phyloP scores from a whole-genome alignment of 164 flowering plant genomes.

The Dillenia turbinata region DNA sequence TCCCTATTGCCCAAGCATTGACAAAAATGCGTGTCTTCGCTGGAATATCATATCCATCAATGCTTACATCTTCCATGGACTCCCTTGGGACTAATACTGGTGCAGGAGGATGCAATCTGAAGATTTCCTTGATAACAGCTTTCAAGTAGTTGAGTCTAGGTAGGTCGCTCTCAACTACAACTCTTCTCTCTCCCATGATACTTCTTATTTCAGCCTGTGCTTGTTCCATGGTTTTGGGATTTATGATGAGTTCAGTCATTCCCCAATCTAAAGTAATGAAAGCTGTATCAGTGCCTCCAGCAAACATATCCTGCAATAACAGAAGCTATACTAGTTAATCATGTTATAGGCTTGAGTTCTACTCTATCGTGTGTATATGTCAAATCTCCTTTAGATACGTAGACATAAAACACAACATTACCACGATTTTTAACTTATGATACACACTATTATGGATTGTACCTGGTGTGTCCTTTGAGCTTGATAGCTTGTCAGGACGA shows the following conservation, averaged over 20 bases:
- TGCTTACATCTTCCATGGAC: constrained; percentile 32
- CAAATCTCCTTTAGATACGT: no score
- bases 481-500: no score
- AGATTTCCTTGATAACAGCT: constrained; percentile 47
- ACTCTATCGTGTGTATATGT: no score
- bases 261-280: constrained; percentile 49
- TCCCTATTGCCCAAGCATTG: constrained; percentile 56
- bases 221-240: constrained; percentile 35
- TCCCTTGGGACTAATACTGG: constrained; percentile 49
- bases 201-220: constrained; percentile 43
- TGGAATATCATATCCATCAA: constrained; percentile 40
- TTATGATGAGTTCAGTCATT: constrained; percentile 54
- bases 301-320: constrained; percentile 53
- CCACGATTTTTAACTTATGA: no score
- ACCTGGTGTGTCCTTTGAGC: no score
- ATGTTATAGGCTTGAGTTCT: no score
- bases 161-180: constrained; percentile 34
- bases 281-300: constrained; percentile 60
- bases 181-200: constrained; percentile 25
- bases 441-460: no score
- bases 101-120: constrained; percentile 50
- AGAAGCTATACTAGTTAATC: not conserved
- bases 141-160: constrained; percentile 35
- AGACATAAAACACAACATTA: no score
- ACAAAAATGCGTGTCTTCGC: constrained; percentile 38